Percentiles rank a stretch among this genome's conserved stretches.
These are phyloP conservation scores for Tetragonia tetragonoides DNA, from an alignment of 148 eudicot genomes.

Conservation along the genomic window DNA sequence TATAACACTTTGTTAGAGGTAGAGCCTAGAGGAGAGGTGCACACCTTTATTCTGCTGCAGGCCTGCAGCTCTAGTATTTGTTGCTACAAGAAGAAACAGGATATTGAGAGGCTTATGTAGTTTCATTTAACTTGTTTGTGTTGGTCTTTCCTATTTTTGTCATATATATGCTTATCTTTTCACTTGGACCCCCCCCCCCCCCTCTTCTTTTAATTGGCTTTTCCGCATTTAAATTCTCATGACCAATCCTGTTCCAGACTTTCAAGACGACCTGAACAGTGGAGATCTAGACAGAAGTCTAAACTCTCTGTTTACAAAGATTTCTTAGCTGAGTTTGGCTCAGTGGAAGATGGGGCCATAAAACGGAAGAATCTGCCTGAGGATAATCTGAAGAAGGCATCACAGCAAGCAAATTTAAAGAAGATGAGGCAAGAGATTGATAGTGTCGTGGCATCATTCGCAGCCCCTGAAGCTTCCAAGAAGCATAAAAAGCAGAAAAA, in stretches of 20 bases:
- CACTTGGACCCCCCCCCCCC: not conserved
- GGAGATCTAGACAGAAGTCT: slow-evolving; percentile 76
- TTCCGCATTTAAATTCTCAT: not conserved
- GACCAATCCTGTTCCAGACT: slow-evolving; percentile 40
- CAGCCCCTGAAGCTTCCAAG: slow-evolving; percentile 30
- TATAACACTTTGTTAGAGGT: not conserved
- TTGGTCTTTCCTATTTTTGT: not conserved
- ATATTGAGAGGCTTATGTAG: not conserved
- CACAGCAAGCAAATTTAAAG: slow-evolving; percentile 52
- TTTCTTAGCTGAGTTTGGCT: slow-evolving; percentile 54
- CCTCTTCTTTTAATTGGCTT: not conserved
- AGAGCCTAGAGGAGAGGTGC: too few relatives aligned
- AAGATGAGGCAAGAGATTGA: slow-evolving; percentile 84
- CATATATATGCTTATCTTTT: not conserved
- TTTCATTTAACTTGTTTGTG: not conserved
- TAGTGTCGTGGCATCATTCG: slow-evolving; percentile 36
- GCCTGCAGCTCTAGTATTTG: not conserved
- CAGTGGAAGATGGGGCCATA: slow-evolving; percentile 33
- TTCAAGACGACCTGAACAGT: slow-evolving; percentile 74
- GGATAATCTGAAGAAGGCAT: slow-evolving; percentile 35
- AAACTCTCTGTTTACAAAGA: slow-evolving; percentile 70
- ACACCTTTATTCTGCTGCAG: too few relatives aligned
- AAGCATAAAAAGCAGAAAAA: slow-evolving; percentile 39
- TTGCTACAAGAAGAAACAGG: not conserved
- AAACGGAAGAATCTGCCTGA: slow-evolving; percentile 40